Base-by-base conservation (phyloP, 2,329 filamentous ascomycete genomes). In the Aspergillus novofumigatus region DNA sequence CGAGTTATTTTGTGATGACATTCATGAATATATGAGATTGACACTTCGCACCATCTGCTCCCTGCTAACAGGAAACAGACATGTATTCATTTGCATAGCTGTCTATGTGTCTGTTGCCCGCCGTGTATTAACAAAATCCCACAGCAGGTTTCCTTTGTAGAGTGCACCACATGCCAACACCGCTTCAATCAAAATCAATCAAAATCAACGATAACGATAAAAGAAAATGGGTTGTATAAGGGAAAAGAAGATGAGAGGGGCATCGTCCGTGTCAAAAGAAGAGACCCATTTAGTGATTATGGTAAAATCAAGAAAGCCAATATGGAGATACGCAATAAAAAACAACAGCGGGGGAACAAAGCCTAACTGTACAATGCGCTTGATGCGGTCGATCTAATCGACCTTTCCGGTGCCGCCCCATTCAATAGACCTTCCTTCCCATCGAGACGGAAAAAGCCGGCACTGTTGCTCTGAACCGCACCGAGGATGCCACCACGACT, bases 381-480 rank as follows among this genome's bases (percentile, higher is more conserved):
- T 50, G 51, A 50, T 32, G 49, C 57, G 63, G 60, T 44, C 50
- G 28, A 29, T 64, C 73, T 67, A 80, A 68, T 80, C 78, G 49
- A 78, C 78, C 65, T 80, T 80, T 52, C 76, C 78, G 23, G 75
- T 74, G 26, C 69, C 67, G 45, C 70, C 72, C 74, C 73, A 56
- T 73, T 75, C 63, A 80, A 63, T 42, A 79, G 59, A 28, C 77
- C 76, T 60, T 80, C 77, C 65, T 80, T 80, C 38, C 75, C 77
- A 63, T 80, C 78, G 25, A 80, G 68, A 56, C 77, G 73, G 67
- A 80, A 78, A 63, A 80, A 79, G 11, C 77, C 77, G 53, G 69
- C 70, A 41, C 69, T 65, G 54, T 60, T 69, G 55, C 68, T 67
- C 54, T 62, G 61, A 51, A 65, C 58, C 52, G 72, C 72, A 41